A percentile compares a stretch with the other conserved stretches of the same genome.
Conservation (phyloP, 192 early-diverging fungal species). For the Coemansia sp. region DNA sequence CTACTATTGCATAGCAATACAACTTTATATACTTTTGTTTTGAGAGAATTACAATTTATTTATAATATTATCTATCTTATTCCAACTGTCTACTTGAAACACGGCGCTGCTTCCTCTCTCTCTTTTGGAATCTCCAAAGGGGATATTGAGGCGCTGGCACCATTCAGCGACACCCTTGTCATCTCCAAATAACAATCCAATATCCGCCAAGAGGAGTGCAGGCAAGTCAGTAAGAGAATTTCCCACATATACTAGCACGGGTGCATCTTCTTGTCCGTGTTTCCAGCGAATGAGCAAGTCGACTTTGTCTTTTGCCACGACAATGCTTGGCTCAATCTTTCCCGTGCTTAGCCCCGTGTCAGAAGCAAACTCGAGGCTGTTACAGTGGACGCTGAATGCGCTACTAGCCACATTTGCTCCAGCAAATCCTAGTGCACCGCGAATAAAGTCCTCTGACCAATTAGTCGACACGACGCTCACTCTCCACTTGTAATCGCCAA, state of each 20-base stretch:
- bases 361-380: constrained; percentile 18
- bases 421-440: constrained; percentile 29
- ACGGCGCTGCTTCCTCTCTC: not conserved
- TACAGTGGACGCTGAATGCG: constrained; percentile 15
- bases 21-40: too few species aligned
- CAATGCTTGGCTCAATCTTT: constrained; percentile 10
- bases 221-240: constrained; percentile 52
- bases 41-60: too few species aligned
- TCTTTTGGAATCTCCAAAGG: constrained; percentile 7
- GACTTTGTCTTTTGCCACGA: constrained; percentile 39
- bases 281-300: constrained; percentile 1
- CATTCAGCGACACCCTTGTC: constrained; percentile 19
- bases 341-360: constrained; percentile 22
- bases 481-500: constrained; percentile 2
- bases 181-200: constrained; percentile 38
- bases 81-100: constrained; percentile 10
- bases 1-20: too few species aligned
- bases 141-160: constrained; percentile 29
- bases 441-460: constrained; percentile 49
- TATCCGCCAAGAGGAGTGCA: constrained; percentile 31
- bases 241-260: constrained; percentile 32
- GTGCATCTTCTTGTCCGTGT: not conserved
- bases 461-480: constrained; percentile 43
- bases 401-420: constrained; percentile 4
- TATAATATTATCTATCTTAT: not conserved